Conservation (phyloP, 176 grass and related monocot species). For the Avena insularis region DNA sequence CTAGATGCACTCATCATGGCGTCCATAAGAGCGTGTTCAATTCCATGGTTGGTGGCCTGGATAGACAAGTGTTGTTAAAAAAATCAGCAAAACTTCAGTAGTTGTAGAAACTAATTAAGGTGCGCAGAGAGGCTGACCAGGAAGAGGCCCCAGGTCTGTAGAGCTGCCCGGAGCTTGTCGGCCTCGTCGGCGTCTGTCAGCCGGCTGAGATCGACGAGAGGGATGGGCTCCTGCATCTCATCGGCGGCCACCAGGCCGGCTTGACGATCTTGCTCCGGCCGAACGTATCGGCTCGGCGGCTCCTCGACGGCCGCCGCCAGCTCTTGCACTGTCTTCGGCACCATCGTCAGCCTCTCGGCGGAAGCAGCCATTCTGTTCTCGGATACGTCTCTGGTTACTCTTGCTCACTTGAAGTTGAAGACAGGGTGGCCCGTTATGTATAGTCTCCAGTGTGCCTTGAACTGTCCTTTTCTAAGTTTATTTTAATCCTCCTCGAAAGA, state of each 20-base stretch:
- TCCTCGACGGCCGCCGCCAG: background rate
- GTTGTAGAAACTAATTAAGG: background rate
- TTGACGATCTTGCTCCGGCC: conserved; percentile 12
- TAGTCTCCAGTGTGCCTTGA: background rate
- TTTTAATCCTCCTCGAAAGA: background rate
- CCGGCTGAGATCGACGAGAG: conserved; percentile 44
- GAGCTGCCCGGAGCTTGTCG: conserved; percentile 45
- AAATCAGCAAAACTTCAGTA: background rate
- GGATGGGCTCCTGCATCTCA: background rate
- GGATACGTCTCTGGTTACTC: background rate
- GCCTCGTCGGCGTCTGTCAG: conserved; percentile 38
- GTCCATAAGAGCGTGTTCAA: background rate
- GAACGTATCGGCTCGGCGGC: conserved; percentile 45
- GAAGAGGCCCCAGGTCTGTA: conserved; percentile 61
- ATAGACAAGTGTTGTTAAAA: background rate
- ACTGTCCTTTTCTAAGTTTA: background rate
- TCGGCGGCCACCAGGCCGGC: background rate
- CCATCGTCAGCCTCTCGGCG: background rate
- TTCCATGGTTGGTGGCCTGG: background rate
- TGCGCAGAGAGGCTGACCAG: conserved; percentile 13
- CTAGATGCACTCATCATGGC: background rate
- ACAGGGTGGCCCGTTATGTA: background rate
- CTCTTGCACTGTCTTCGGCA: conserved; percentile 40
- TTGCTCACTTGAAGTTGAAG: background rate
- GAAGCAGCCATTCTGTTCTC: background rate